Base-by-base conservation (phyloP, 2,329 filamentous ascomycete species). In the Epichloe baconii region DNA sequence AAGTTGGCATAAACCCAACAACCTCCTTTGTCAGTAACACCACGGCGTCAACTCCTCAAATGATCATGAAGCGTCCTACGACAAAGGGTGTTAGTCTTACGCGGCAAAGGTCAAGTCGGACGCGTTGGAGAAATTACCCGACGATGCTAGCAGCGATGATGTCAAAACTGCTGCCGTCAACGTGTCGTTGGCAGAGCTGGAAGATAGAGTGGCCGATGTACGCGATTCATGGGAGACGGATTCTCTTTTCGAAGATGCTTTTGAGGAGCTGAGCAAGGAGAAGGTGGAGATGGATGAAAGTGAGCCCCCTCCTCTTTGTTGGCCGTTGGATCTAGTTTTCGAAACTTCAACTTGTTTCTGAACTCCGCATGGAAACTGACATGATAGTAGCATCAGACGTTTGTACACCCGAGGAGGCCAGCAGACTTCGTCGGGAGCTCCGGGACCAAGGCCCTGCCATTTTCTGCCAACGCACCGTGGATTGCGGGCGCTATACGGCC, bases 401-500 rank as follows among this genome's bases (percentile, higher is more conserved):
- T 26, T 87, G 83, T 68, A 82, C 81, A 1, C 72, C 80, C 11
- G 79, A 86, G 55, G 85, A 95, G 68, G 80, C 85, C 26, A 71
- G 77, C 53, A 71, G 74, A 17, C 85, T 83, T 63, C 82, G 86
- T 57, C 77, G 83, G 59, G 77, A 85, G 56, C 74, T 95, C 53
- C 85, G 85, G 62, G 75, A 80, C 49, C 73, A 89, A 55, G 90
- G 90, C n/a, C 85, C 86, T 21, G 77, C 80, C 54, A 77, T 83
- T 54, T 95, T 96, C 65, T 81, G 87, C 62, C 73, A 80, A 59
- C 76, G 82, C 58, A 89, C 85, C 35, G 74, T 94, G 48, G 79
- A 82, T 55, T 75, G 76, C 49, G 81, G 82, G 35, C 75, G 74
- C 48, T 82, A 93, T 64, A 83, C 84, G 19, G 86, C 86, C 50